phyloP scores from a whole-genome alignment of 768 basidiomycete species.

The Leccinum longicurvipes region DNA sequence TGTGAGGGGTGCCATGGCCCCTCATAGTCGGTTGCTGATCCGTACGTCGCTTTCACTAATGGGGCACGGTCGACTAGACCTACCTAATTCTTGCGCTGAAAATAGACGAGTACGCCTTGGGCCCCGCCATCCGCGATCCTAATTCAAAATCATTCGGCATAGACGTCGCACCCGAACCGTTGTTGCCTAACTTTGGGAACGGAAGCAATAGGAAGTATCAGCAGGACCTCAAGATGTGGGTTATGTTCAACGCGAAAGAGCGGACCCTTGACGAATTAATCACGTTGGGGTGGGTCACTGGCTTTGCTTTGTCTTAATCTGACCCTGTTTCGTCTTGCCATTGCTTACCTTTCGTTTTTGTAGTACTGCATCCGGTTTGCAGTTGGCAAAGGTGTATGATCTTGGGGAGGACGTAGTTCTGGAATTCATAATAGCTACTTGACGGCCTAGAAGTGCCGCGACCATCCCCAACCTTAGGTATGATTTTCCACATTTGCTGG shows the following conservation, averaged over 20 bases:
- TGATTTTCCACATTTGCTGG: neutral
- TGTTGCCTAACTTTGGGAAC: constrained; percentile 47
- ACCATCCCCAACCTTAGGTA: too few species aligned
- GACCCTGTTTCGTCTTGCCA: neutral
- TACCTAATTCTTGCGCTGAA: neutral
- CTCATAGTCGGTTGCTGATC: constrained; percentile 31
- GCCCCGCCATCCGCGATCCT: constrained; percentile 7
- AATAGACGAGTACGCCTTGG: constrained; percentile 24
- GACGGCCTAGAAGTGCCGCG: neutral
- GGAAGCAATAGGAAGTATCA: constrained; percentile 40
- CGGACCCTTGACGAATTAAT: constrained; percentile 41
- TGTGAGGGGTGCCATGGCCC: constrained; percentile 27
- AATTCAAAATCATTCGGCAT: constrained; percentile 4
- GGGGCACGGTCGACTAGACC: neutral
- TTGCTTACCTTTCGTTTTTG: neutral
- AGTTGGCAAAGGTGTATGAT: constrained; percentile 19
- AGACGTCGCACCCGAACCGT: constrained; percentile 40
- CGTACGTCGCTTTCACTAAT: constrained; percentile 19
- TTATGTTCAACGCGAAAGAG: constrained; percentile 39
- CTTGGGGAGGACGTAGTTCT: neutral
- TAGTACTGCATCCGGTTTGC: constrained; percentile 19
- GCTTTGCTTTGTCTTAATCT: neutral
- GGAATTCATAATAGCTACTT: constrained; percentile 5
- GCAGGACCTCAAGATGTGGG: constrained; percentile 48
- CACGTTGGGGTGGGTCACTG: constrained; percentile 27